Percentiles rank a stretch among this genome's conserved stretches.
Evolutionary conservation across 768 basidiomycete species (phyloP).

Genomic region (Phlebiopsis flavidoalba): DNA sequence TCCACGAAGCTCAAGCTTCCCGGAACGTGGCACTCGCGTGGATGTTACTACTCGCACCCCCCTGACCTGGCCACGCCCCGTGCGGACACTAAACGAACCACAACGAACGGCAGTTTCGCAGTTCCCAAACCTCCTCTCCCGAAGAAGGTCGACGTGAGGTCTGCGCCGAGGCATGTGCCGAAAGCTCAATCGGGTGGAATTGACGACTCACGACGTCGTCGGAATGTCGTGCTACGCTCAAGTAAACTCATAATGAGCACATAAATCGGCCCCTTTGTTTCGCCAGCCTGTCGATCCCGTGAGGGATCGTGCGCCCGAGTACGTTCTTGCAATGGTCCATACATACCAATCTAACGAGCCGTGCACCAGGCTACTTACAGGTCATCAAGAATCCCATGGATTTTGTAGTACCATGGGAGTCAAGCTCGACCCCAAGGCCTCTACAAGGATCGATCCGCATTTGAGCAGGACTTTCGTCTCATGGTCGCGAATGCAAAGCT

Average conservation of each 20-base stretch:
- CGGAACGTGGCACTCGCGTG: slow-evolving; percentile 23
- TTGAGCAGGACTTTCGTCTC: slow-evolving; percentile 81
- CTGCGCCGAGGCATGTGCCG: slow-evolving; percentile 40
- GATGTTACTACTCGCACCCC: slow-evolving; percentile 26
- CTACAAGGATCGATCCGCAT: slow-evolving; percentile 80
- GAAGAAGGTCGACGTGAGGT: slow-evolving; percentile 21
- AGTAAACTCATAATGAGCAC: slow-evolving; percentile 71
- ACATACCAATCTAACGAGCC: neutral
- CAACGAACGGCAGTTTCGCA: slow-evolving; percentile 13
- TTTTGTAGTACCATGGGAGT: slow-evolving; percentile 79
- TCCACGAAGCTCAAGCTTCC: slow-evolving; percentile 60
- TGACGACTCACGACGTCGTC: slow-evolving; percentile 65
- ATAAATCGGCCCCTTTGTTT: slow-evolving; percentile 75
- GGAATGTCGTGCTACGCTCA: slow-evolving; percentile 72
- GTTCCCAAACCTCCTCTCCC: slow-evolving; percentile 16
- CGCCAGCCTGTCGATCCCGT: slow-evolving; percentile 94
- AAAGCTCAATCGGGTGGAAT: slow-evolving; percentile 78
- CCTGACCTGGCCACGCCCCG: slow-evolving; percentile 18
- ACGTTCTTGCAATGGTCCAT: slow-evolving; percentile 21
- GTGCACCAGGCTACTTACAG: slow-evolving; percentile 74
- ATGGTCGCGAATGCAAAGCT: slow-evolving; percentile 84
- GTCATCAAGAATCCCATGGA: slow-evolving; percentile 95
- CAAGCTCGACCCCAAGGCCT: slow-evolving; percentile 81
- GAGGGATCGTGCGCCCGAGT: slow-evolving; percentile 87
- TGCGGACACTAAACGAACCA: slow-evolving; percentile 1